Base-by-base conservation (phyloP, 1,139 yeast species). In the Protomyces pachydermus region DNA sequence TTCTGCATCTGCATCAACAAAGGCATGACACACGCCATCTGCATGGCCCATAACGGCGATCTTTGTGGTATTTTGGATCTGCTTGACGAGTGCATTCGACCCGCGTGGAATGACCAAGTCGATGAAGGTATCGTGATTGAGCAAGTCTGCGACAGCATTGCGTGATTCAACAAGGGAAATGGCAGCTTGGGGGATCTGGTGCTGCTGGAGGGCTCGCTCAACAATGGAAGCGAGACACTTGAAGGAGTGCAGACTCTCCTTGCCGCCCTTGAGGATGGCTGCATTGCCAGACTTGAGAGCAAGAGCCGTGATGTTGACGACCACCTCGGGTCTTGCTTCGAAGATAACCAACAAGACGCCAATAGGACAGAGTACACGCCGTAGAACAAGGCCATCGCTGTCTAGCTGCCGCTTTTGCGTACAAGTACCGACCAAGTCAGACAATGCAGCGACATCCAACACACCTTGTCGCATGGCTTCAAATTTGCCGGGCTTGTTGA, bases 11-110 rank as follows among this genome's bases (percentile, higher is more conserved):
- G 81, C 80, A 73, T 91, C 96, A 35, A 91, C 80, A 72, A 85
- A 95, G 20, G 91, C 83, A 2, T 97, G 85, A 76, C 98, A 93
- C 66, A 93, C 87, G 60, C 99, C 99, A 75, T 93, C 98, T 9
- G 99, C 98, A 75, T 95, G 99, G 63, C 99, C 99, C 75, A 95
- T 78, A 5, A 95, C 98, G 3, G 98, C 97, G 70, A 95, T 95
- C 74, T 91, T 90, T 37, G 98, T 93, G 73, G 84, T 84, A 51
- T 83, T 81, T 75, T 95, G 93, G 74, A 95, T 91, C 74, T 81
- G 83, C 70, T 88, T 83, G 28, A 95, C 99, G 68, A 95, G 81
- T 67, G 84, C 95, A 72, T 93, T 93, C 42, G 97, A 88, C 6
- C 99, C 99, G 72, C 99, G 82, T 67, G 99, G 99, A 71, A 95